phyloP scores from a whole-genome alignment of 2,329 filamentous ascomycete species.

The Colletotrichum trifolii region DNA sequence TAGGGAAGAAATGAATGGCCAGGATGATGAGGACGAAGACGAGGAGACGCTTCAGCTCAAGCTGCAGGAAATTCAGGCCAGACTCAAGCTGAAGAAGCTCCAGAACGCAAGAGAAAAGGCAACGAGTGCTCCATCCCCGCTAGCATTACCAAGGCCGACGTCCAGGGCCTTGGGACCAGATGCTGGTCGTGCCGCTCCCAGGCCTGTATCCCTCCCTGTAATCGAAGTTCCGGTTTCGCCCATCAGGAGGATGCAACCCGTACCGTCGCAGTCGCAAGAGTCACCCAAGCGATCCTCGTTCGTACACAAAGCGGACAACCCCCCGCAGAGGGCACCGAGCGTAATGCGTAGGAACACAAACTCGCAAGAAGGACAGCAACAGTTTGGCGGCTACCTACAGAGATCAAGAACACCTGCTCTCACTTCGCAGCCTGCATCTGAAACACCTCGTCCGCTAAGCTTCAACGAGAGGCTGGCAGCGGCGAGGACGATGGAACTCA shows the following conservation, averaged over 20 bases:
- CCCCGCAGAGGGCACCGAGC: conserved; percentile 78
- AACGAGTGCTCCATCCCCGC: conserved; percentile 40
- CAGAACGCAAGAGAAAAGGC: conserved; percentile 69
- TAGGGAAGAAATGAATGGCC: conserved; percentile 45
- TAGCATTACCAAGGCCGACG: conserved; percentile 36
- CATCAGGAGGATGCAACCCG: conserved; percentile 68
- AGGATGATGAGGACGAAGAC: conserved; percentile 78
- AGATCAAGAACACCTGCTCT: conserved; percentile 52
- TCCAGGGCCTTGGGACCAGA: conserved; percentile 43
- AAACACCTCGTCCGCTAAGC: conserved; percentile 58
- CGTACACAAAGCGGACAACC: conserved; percentile 96
- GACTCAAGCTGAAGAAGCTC: conserved; percentile 86
- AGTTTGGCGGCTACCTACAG: conserved; percentile 55
- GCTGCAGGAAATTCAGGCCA: conserved; percentile 88
- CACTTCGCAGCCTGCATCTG: conserved; percentile 39
- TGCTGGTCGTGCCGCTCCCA: conserved; percentile 22
- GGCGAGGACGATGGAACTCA: conserved; percentile 67
- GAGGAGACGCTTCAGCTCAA: conserved; percentile 91
- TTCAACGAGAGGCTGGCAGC: conserved; percentile 91
- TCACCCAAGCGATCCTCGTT: conserved; percentile 85
- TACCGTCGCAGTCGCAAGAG: conserved; percentile 59
- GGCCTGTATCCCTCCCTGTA: conserved; percentile 40
- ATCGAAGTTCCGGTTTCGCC: conserved; percentile 82
- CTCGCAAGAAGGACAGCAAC: conserved; percentile 42
- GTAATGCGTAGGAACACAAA: conserved; percentile 49